A percentile compares a stretch with the other conserved stretches of the same genome.
Conservation (phyloP, 1,139 yeast species). For the Blastobotrys serpentis region DNA sequence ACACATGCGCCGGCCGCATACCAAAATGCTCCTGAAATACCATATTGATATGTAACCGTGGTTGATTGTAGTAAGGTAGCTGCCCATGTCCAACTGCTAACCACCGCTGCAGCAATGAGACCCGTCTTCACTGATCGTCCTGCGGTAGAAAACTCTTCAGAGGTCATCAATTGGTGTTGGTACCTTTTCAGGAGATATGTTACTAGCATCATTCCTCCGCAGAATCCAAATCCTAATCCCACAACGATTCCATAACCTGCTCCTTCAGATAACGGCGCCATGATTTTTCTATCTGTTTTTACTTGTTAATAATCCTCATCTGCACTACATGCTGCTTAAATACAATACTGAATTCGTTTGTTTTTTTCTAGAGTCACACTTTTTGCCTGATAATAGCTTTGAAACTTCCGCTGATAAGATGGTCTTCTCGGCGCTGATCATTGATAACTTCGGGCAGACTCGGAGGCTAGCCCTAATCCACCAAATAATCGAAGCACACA, state of each 20-base stretch:
- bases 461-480: neutral
- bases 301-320: neutral
- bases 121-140: constrained; percentile 77
- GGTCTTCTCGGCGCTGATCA: neutral
- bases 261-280: constrained; percentile 51
- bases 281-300: neutral
- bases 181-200: constrained; percentile 52
- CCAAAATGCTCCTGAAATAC: constrained; percentile 71
- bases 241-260: constrained; percentile 94
- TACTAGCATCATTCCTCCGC: constrained; percentile 52
- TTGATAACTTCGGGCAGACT: neutral
- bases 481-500: too few species aligned
- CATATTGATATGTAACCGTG: constrained; percentile 74
- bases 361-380: too few species aligned
- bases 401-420: neutral
- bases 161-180: constrained; percentile 51
- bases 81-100: constrained; percentile 94
- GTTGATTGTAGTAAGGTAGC: constrained; percentile 78
- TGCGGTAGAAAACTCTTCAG: constrained; percentile 59
- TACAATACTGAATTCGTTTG: neutral
- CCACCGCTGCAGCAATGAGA: constrained; percentile 81
- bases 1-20: constrained; percentile 79
- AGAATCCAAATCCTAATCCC: constrained; percentile 73
- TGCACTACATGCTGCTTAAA: neutral
- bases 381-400: too few species aligned